Conservation (phyloP, 495 filamentous ascomycete genomes). For the Amorphotheca resinae region DNA sequence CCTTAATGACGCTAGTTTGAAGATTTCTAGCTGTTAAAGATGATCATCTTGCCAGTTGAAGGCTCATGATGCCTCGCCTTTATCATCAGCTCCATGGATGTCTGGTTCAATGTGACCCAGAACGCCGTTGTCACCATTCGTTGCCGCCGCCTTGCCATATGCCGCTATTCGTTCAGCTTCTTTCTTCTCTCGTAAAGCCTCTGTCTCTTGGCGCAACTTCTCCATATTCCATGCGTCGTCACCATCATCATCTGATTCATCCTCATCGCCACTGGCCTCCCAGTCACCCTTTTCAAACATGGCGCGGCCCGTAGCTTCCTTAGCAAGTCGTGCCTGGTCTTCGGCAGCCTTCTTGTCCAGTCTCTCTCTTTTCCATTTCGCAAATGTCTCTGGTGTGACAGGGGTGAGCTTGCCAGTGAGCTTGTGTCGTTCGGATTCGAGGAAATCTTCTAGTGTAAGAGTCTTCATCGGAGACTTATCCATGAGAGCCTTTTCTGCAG, state of each 20-base stretch:
- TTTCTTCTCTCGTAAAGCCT: constrained; percentile 47
- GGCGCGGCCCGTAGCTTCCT: constrained; percentile 88
- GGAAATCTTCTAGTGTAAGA: constrained; percentile 90
- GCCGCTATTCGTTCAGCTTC: constrained; percentile 44
- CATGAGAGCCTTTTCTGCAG: constrained; percentile 91
- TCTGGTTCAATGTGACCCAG: constrained; percentile 16
- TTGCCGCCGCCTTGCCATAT: constrained; percentile 11
- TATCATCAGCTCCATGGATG: constrained; percentile 14
- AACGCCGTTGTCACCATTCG: constrained; percentile 17
- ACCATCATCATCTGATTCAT: constrained; percentile 37
- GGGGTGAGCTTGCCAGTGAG: constrained; percentile 83
- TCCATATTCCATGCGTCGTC: constrained; percentile 66
- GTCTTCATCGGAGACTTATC: constrained; percentile 94
- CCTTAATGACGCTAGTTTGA: constrained; percentile 18
- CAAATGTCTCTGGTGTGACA: constrained; percentile 83
- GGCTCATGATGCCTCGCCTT: constrained; percentile 13
- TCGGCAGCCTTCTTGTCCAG: constrained; percentile 93
- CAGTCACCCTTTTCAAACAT: constrained; percentile 96
- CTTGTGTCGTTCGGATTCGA: constrained; percentile 90
- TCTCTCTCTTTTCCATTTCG: constrained; percentile 84
- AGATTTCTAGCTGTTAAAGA: too few species aligned
- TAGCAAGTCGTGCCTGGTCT: constrained; percentile 71
- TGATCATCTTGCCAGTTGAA: neutral
- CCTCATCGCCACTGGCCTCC: constrained; percentile 55
- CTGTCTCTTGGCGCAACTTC: constrained; percentile 58